Evolutionary conservation across 2,329 filamentous ascomycete species (phyloP).

Genomic region (Ceratocystis harringtonii): DNA sequence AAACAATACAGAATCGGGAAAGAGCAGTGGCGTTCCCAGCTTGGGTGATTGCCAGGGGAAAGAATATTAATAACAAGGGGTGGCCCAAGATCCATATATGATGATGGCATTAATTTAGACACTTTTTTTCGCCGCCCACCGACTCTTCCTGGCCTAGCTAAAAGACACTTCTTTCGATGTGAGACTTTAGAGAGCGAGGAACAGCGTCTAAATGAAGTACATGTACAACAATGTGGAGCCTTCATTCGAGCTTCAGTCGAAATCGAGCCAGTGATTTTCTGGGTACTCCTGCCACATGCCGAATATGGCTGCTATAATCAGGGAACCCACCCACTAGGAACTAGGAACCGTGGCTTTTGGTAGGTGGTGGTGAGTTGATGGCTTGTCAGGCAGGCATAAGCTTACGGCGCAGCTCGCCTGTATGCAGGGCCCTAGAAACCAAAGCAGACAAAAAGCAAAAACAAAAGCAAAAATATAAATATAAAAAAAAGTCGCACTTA

Average conservation of each 20-base stretch:
- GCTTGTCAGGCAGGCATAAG: conserved; percentile 1
- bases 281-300: background rate
- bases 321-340: background rate
- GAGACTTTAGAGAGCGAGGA: background rate
- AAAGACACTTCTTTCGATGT: too few species aligned
- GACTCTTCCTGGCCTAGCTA: too few species aligned
- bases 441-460: background rate
- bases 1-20: background rate
- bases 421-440: background rate
- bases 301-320: background rate
- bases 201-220: background rate
- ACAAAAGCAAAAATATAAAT: background rate
- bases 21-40: background rate
- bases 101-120: background rate
- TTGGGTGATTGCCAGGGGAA: background rate
- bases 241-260: background rate
- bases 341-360: background rate
- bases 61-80: background rate
- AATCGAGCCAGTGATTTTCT: background rate
- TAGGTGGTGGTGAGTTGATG: background rate
- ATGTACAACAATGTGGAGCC: background rate
- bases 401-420: background rate
- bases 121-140: background rate
- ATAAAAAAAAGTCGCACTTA: background rate
- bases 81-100: background rate